Conservation (phyloP, 345 rosid species). For the Boechera divaricarpa region DNA sequence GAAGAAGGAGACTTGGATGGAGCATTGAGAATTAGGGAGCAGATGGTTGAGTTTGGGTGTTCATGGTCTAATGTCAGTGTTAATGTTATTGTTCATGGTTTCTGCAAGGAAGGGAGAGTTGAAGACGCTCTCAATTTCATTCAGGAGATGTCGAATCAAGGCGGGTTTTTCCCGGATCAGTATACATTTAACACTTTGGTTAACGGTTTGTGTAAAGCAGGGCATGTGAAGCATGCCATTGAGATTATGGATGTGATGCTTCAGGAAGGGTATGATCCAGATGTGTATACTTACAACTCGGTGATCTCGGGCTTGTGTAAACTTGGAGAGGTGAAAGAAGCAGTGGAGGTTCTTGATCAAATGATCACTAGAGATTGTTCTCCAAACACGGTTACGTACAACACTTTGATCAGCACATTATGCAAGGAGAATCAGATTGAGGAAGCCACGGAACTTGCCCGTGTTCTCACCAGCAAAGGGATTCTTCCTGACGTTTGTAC, state of each 20-base stretch:
- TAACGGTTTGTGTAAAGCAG: constrained; percentile 78
- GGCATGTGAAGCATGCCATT: constrained; percentile 79
- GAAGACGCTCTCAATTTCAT: constrained; percentile 74
- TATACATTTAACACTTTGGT: constrained; percentile 80
- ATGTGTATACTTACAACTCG: constrained; percentile 76
- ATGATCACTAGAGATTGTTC: constrained; percentile 86
- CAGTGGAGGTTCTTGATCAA: constrained; percentile 73
- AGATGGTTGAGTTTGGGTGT: constrained; percentile 65
- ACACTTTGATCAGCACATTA: constrained; percentile 80
- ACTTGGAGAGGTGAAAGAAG: constrained; percentile 76
- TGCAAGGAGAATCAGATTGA: constrained; percentile 86
- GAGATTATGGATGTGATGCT: constrained; percentile 92
- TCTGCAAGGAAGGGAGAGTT: constrained; percentile 75
- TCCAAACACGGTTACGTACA: constrained; percentile 86
- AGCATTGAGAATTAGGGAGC: constrained; percentile 72
- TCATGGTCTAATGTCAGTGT: constrained; percentile 64
- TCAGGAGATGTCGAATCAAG: constrained; percentile 62
- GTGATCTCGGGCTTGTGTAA: constrained; percentile 89
- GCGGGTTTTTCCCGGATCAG: constrained; percentile 79
- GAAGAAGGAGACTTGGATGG: constrained; percentile 82
- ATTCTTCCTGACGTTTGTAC: constrained; percentile 61
- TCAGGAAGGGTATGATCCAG: constrained; percentile 84
- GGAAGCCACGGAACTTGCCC: constrained; percentile 74
- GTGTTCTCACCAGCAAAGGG: constrained; percentile 73
- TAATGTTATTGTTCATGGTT: constrained; percentile 86